phyloP scores from a whole-genome alignment of 2,329 filamentous ascomycete genomes.

The Microdochium bolleyi region DNA sequence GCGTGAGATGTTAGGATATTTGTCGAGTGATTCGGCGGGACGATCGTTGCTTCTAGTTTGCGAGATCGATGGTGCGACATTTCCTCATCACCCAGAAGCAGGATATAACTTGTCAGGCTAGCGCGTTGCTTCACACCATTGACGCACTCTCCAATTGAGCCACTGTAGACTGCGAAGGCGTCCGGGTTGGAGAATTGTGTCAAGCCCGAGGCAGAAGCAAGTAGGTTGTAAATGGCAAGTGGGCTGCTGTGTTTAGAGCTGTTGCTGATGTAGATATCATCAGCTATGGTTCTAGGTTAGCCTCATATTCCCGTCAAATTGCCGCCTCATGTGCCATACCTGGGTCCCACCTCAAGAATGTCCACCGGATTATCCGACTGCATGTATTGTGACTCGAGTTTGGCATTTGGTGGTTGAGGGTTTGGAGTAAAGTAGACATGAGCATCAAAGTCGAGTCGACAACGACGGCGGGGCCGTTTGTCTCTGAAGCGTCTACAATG shows the following conservation, averaged over 20 bases:
- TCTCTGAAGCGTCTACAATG: slow-evolving; percentile 68
- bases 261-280: slow-evolving; percentile 58
- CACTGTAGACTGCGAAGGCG: slow-evolving; percentile 32
- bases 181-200: slow-evolving; percentile 20
- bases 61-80: background rate
- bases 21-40: background rate
- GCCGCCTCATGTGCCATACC: slow-evolving; percentile 39
- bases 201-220: slow-evolving; percentile 61
- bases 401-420: slow-evolving; percentile 60
- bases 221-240: slow-evolving; percentile 56
- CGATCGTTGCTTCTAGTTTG: background rate
- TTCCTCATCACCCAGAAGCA: slow-evolving; percentile 37
- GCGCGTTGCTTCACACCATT: slow-evolving; percentile 32
- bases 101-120: slow-evolving; percentile 42
- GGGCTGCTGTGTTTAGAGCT: slow-evolving; percentile 57
- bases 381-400: slow-evolving; percentile 59
- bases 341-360: slow-evolving; percentile 75
- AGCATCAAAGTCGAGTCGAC: slow-evolving; percentile 73
- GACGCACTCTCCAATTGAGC: slow-evolving; percentile 39
- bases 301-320: slow-evolving; percentile 7
- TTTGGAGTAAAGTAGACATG: slow-evolving; percentile 61
- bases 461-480: slow-evolving; percentile 70
- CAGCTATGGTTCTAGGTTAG: slow-evolving; percentile 35
- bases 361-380: slow-evolving; percentile 71
- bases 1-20: slow-evolving; percentile 27